Base-by-base conservation (phyloP, 2,329 filamentous ascomycete species). In the Alternaria angustiovoidea region DNA sequence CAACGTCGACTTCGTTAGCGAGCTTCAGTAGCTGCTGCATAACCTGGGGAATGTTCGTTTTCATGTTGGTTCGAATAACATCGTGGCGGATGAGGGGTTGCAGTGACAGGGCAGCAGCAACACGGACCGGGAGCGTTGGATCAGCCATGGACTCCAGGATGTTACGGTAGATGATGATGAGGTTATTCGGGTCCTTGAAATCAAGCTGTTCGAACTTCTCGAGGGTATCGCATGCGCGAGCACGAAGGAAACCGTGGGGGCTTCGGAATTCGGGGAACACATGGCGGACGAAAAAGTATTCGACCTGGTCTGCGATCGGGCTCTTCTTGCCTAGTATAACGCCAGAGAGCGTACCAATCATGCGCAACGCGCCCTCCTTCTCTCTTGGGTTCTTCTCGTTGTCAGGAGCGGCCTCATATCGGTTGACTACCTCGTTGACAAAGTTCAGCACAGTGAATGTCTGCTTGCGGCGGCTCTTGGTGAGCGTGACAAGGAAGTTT, bases 11-110 rank as follows among this genome's bases (percentile, higher is more conserved):
- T 80, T 99, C 95, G 75, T 99, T 99, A 28, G 95, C 94, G 58
- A 99, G 84, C 82, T 98, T 98, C 55, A 99, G 85, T 14, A 99
- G 86, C 80, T 99, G 94, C 81, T 98, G 96, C 95, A 99, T 99
- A 74, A 99, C 98, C 73, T 96, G 96, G 16, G 95, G 94, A 68
- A 99, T 99, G 78, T 94, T 97, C 74, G 94, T 89, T 81, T 97
- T 94, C 95, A 99, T 98, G 80, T 92, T 95, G 41, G 89, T 90
- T 58, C 94, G 90, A 74, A 99, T 97, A 53, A 95, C 87, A 70
- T 98, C 94, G 81, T 99, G 95, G 65, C 95, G 88, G 75, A 99
- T 99, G 41, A 99, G 87, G 42, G 95, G 94, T 79, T 99, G 95
- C 54, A 99, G 86, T 43, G 95, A 94, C 60, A 99, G 87, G 9